These are phyloP conservation scores for Phytophthora fragariae DNA, from an alignment of 352 stramenopile species.

Conservation along the genomic window DNA sequence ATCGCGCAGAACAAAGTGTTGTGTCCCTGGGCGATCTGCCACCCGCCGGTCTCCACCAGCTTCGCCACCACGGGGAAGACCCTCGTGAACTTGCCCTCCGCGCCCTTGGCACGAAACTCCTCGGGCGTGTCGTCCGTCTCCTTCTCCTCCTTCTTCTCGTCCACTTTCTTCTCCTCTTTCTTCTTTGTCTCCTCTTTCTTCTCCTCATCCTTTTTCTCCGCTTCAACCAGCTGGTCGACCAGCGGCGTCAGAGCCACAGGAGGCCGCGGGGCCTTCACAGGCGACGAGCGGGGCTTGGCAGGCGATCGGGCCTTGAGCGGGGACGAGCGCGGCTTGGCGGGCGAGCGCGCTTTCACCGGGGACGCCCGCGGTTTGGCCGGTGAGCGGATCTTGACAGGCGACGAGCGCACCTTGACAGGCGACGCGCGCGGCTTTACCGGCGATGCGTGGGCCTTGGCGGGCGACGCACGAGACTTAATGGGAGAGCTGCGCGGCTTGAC, in stretches of 20 bases:
- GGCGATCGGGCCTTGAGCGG: slow-evolving; percentile 16
- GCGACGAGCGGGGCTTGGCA: slow-evolving; percentile 14
- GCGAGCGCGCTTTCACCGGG: slow-evolving; percentile 21
- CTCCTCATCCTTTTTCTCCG: slow-evolving; percentile 11
- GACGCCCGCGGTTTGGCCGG: slow-evolving; percentile 13
- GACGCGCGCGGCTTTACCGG: slow-evolving; percentile 9
- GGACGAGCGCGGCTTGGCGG: slow-evolving; percentile 17
- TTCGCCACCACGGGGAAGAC: slow-evolving; percentile 56
- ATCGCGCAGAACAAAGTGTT: slow-evolving; percentile 80
- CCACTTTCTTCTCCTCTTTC: background rate
- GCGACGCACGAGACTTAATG: slow-evolving; percentile 5
- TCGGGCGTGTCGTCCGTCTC: slow-evolving; percentile 30
- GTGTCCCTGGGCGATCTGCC: slow-evolving; percentile 65
- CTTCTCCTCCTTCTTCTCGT: slow-evolving; percentile 13
- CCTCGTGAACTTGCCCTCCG: slow-evolving; percentile 52
- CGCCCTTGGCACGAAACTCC: slow-evolving; percentile 34
- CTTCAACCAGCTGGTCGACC: slow-evolving; percentile 5
- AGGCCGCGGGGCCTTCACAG: slow-evolving; percentile 14
- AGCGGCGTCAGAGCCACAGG: slow-evolving; percentile 17
- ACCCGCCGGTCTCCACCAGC: slow-evolving; percentile 59
- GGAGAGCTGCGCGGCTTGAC: slow-evolving; percentile 2
- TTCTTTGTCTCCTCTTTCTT: background rate
- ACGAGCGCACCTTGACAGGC: slow-evolving; percentile 15
- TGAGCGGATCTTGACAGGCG: slow-evolving; percentile 16
- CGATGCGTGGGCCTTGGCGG: slow-evolving; percentile 5